Base-by-base conservation (phyloP, 129 eudicot genomes). In the Ambrosia trifida region DNA sequence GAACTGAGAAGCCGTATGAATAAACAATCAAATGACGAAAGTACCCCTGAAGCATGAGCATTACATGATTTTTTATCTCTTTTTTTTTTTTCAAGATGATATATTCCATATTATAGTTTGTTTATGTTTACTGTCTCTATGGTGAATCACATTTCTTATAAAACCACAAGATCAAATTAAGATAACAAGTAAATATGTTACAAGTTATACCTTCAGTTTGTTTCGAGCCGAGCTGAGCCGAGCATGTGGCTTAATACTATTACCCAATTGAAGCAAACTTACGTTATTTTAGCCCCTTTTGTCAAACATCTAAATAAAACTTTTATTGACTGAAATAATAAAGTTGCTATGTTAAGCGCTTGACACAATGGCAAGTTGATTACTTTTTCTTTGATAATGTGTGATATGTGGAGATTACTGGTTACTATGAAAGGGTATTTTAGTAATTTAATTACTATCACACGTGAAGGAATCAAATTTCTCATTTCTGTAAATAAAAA, bases 1-100 rank as follows among this genome's bases (percentile, higher is more conserved):
- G 97, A 94, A 49, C 75, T 94, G 46, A 85, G 99, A 81, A 84
- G 82, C 70, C 84, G 97, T 12, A 88, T 89, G 77, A 82, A 79
- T 47, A 64, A 88, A 67, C 89, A 86, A 80, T 45, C 78, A 16
- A 83, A 67, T 68, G 89, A 76, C 9, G 83, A 73, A 52, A 80
- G 19, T 69, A 79, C 80, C 11, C 54, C 24, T 78, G 84, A 85
- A 73, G 76, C 73, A 57, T 81, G 82, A 86, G 64, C 14, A 64
- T 36, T 46, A 19, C 53, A 14, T 38, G 57, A 75, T 76, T 49
- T 16, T 73, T 64, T 47, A 62, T 79, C 52, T 61, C 47, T 56
- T 68, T 58, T 40, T 76, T 40, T 76, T 57, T 64, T 64, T 63
- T 58, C 54, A 32, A 41, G 54, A 75, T 64, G 3, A 76, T 68